Conservation (phyloP, 805 yeast species). For the Yarrowia sp. region DNA sequence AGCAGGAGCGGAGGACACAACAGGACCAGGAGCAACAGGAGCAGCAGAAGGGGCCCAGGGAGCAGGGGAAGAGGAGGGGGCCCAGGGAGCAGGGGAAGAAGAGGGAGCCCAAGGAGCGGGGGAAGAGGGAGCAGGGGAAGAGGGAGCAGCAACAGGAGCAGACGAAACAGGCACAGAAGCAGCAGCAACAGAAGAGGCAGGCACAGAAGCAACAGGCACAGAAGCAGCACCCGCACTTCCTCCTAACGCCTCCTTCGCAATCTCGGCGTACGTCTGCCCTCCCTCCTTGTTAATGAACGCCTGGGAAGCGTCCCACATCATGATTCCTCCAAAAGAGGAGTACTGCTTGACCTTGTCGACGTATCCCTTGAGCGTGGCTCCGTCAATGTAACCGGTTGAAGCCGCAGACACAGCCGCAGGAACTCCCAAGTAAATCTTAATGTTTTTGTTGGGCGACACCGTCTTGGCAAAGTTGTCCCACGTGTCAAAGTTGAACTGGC, state of each 20-base stretch:
- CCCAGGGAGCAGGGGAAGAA: neutral
- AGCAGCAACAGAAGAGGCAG: neutral
- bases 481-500: slow-evolving; percentile 54
- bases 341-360: slow-evolving; percentile 46
- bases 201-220: neutral
- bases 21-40: neutral
- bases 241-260: slow-evolving; percentile 34
- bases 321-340: slow-evolving; percentile 64
- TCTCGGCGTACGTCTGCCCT: slow-evolving; percentile 4
- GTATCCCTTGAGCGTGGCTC: slow-evolving; percentile 49
- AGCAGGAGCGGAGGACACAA: neutral
- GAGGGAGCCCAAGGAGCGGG: neutral
- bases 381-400: slow-evolving; percentile 61
- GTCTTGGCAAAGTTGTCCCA: slow-evolving; percentile 61
- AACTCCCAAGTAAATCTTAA: slow-evolving; percentile 66
- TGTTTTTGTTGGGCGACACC: slow-evolving; percentile 58
- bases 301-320: slow-evolving; percentile 86
- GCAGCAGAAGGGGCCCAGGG: neutral
- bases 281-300: slow-evolving; percentile 50
- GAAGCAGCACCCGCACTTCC: slow-evolving; percentile 4
- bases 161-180: neutral
- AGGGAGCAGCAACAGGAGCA: neutral
- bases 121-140: neutral
- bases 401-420: slow-evolving; percentile 66
- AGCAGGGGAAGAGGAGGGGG: neutral